Evolutionary conservation across 306 rosid genomes (phyloP), one percentile per base, ranked within the genome.

Genomic region (Hippophae rhamnoides): DNA sequence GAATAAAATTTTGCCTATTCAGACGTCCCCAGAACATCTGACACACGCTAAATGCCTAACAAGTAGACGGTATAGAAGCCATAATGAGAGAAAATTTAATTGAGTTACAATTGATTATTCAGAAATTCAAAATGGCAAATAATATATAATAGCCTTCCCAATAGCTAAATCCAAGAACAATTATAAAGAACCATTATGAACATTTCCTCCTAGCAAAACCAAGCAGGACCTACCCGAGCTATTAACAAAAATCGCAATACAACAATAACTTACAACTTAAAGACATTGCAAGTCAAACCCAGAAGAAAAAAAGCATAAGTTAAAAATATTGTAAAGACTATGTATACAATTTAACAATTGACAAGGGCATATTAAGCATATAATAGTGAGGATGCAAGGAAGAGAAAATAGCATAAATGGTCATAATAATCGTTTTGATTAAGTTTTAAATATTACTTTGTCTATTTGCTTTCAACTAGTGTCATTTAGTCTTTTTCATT

Each of bases 201-300:
- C 65, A 52, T 43, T 57, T 69, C 69, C 72, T 70, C 58, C 70
- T 62, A 45, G 62, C 70, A 66, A 59, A 58, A 25, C 77, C 41
- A 71, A 59, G 75, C 70, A 68, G 50, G 54, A 56, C 58, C 69
- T 13, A 66, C 56, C 23, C 55, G 13, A 54, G 53, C 74, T 60
- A 54, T 63, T 47, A 55, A 61, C 71, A 43, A 69, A 58, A 70
- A 43, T 44, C 54, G 64, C 69, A 44, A 66, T 42, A 47, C 23
- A 69, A 11, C 62, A 55, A 59, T 13, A 60, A 27, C 47, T 10
- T 18, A 42, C 13, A 18, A 8, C 56, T 44, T 46, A 56, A 58
- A 60, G 23, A 46, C 43, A 31, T 54, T 49, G 8, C 52, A 14
- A 41, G 53, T 62, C 64, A 71, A 67, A 54, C 64, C 54, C 51